These are phyloP conservation scores for Leavenworthia alabamica DNA, from an alignment of 345 rosid species.

Conservation along the genomic window DNA sequence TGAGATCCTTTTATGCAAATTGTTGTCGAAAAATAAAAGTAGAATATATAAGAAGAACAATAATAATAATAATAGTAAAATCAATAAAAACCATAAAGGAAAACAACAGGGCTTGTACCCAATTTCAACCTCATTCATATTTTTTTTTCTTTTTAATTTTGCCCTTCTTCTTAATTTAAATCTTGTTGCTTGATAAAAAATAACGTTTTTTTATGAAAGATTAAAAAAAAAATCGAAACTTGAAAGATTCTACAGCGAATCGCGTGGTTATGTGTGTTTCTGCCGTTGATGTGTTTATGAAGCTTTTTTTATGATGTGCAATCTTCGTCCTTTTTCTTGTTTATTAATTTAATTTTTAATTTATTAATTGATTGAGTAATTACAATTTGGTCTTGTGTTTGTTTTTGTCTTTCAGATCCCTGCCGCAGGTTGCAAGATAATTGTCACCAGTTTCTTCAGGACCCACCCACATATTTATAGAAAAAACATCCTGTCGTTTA, in stretches of 20 bases:
- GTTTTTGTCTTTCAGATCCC: conserved; percentile 11
- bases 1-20: conserved; percentile 28
- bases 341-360: not conserved
- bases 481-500: not conserved
- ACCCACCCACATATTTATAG: not conserved
- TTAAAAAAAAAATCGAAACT: not conserved
- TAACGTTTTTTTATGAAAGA: not conserved
- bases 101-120: conserved; percentile 28
- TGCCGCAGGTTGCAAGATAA: conserved; percentile 18
- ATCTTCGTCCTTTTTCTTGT: not conserved
- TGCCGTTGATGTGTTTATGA: conserved; percentile 35
- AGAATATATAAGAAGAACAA: conserved; percentile 30
- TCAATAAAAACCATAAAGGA: conserved; percentile 29
- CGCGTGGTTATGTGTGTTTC: conserved; percentile 25
- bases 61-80: conserved; percentile 35
- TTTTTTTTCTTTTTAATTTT: not conserved
- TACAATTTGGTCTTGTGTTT: not conserved
- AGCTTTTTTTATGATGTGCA: not conserved
- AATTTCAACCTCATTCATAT: conserved; percentile 33
- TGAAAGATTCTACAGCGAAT: conserved; percentile 31
- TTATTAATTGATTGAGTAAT: too few species aligned
- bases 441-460: conserved; percentile 12
- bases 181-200: conserved; percentile 28
- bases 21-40: conserved; percentile 15
- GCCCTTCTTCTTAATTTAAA: conserved; percentile 21